Evolutionary conservation across 2,329 filamentous ascomycete species (phyloP), one percentile per base, ranked within the genome.

Genomic region (Calonectria montana): DNA sequence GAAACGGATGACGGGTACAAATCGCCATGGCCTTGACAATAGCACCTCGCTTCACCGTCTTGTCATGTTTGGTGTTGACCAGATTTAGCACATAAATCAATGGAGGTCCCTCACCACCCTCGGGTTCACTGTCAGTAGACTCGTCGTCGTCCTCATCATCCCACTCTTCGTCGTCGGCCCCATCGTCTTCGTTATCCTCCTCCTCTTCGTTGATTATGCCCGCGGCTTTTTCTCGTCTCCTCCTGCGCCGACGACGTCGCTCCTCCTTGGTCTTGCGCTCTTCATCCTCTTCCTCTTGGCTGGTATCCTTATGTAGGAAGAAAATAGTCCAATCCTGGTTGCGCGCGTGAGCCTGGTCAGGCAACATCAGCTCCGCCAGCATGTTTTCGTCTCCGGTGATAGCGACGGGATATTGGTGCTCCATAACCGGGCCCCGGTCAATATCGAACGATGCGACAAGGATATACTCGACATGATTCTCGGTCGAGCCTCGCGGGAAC

Each of bases 301-400:
- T 96, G 4, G 93, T 94, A 82, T 99, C 97, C 83, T 98, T 98
- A 86, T 99, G 97, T 69, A 99, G 83, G 82, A 99, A 99, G 86
- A 99, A 99, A 67, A 98, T 98, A 48, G 97, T 99, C 97, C 97
- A 99, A 83, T 99, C 97, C 84, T 98, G 96, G 80, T 94, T 96
- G 45, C 97, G 91, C 73, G 97, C 92, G 84, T 99, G 97, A 25
- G 96, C 95, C 84, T 98, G 96, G 83, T 99, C 97, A 0, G 97
- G 97, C 82, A 99, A 87, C 97, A 99, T 99, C 80, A 99, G 90
- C 86, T 99, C 97, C 8, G 97, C 97, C 80, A 99, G 86, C 96
- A 98, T 98, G 80, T 97, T 94, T 86, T 99, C 97, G 82, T 99
- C 96, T 37, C 97, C 96, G 63, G 95, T 98, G 74, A 99, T 98